phyloP scores from a whole-genome alignment of 139 green algal species.

The Marvania coccoides region DNA sequence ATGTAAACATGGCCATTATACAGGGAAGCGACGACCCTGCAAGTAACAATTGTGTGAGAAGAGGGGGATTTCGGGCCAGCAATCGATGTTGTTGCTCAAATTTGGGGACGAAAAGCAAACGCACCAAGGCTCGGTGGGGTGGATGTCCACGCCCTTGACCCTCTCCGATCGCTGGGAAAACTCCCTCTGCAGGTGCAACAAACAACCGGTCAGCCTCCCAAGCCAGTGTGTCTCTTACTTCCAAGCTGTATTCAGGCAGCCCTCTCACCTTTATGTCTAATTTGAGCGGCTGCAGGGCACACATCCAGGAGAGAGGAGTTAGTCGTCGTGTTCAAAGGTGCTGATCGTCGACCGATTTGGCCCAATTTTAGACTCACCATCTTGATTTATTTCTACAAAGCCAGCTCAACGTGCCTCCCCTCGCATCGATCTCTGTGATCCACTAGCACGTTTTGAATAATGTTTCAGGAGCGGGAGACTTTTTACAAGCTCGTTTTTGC shows the following conservation, averaged over 20 bases:
- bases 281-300: conserved; percentile 59
- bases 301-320: not conserved
- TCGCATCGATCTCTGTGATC: too few species aligned
- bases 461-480: too few species aligned
- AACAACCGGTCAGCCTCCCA: not conserved
- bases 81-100: not conserved
- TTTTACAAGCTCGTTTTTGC: too few species aligned
- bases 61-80: not conserved
- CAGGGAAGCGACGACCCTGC: conserved; percentile 88
- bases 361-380: too few species aligned
- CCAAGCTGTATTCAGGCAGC: not conserved
- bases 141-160: conserved; percentile 97
- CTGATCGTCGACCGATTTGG: too few species aligned
- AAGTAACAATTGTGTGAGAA: not conserved
- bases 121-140: conserved; percentile 97
- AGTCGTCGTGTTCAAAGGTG: not conserved
- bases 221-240: not conserved
- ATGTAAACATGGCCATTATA: conserved; percentile 97
- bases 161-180: conserved; percentile 93
- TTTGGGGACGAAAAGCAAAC: not conserved
- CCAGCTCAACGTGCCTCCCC: too few species aligned
- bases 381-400: too few species aligned
- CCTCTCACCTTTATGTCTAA: conserved; percentile 86
- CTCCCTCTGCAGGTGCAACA: conserved; percentile 48
- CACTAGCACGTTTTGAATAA: too few species aligned